A percentile compares a stretch with the other conserved stretches of the same genome.
phyloP scores from a whole-genome alignment of 2,329 filamentous ascomycete species.

The Fusarium palustre region DNA sequence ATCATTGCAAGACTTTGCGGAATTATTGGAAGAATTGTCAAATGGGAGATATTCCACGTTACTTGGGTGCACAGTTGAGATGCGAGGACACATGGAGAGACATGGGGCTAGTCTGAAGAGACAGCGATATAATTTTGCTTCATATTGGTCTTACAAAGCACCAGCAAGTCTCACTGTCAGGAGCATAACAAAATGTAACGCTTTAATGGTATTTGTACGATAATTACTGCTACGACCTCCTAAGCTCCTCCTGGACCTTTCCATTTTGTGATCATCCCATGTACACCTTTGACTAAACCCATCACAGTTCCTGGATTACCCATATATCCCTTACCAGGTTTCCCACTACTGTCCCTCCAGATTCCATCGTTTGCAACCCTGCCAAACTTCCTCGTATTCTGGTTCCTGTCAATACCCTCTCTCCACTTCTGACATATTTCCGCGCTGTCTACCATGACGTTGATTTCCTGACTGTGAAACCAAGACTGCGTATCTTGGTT shows the following conservation, averaged over 20 bases:
- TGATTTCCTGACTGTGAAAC: slow-evolving; percentile 83
- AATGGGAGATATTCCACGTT: slow-evolving; percentile 53
- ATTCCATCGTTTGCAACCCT: slow-evolving; percentile 44
- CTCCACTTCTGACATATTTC: slow-evolving; percentile 72
- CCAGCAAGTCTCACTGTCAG: not conserved
- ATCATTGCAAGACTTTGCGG: slow-evolving; percentile 53
- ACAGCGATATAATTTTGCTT: not conserved
- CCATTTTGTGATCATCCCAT: slow-evolving; percentile 35
- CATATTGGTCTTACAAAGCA: not conserved
- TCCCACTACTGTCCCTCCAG: slow-evolving; percentile 33
- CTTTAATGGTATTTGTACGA: not conserved
- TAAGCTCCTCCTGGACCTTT: slow-evolving; percentile 19
- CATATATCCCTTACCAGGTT: slow-evolving; percentile 33
- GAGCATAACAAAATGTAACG: too few species aligned
- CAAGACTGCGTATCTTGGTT: slow-evolving; percentile 86
- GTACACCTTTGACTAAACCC: slow-evolving; percentile 24
- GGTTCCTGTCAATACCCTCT: slow-evolving; percentile 70
- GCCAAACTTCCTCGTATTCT: slow-evolving; percentile 73
- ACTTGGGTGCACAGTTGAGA: slow-evolving; percentile 44
- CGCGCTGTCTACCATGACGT: slow-evolving; percentile 76
- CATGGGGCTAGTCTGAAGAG: slow-evolving; percentile 34
- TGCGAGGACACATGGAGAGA: slow-evolving; percentile 52
- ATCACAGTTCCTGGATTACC: slow-evolving; percentile 30
- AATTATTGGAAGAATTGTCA: slow-evolving; percentile 55
- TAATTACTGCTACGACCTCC: not conserved